These are phyloP conservation scores for Polysphondylium violaceum DNA, from an alignment of 78 protist species.

Conservation along the genomic window DNA sequence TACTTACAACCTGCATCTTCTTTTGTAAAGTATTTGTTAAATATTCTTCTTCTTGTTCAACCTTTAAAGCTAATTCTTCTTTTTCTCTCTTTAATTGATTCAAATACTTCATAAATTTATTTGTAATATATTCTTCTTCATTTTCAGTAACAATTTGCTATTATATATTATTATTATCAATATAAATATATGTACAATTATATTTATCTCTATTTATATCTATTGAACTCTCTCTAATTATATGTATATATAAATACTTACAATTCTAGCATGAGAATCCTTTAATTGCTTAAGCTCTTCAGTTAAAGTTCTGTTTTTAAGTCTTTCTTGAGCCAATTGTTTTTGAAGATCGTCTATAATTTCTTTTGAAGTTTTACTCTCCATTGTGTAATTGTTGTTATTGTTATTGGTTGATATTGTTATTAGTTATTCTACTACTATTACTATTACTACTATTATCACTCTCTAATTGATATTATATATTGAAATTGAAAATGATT, in stretches of 20 bases:
- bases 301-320: conserved; percentile 26
- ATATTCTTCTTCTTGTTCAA: conserved; percentile 87
- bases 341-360: conserved; percentile 58
- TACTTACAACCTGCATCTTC: conserved; percentile 73
- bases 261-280: conserved; percentile 60
- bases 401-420: background rate
- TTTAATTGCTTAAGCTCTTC: conserved; percentile 57
- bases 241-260: background rate
- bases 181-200: background rate
- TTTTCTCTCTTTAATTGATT: conserved; percentile 79
- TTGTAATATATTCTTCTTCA: conserved; percentile 89
- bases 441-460: background rate
- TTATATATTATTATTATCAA: background rate
- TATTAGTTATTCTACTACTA: background rate
- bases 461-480: background rate
- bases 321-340: conserved; percentile 34
- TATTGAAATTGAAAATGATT: too few relatives aligned
- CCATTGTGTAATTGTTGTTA: conserved; percentile 16
- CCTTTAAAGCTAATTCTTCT: conserved; percentile 82
- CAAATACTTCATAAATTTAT: conserved; percentile 84
- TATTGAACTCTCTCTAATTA: too few relatives aligned
- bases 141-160: conserved; percentile 83
- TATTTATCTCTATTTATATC: too few relatives aligned
- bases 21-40: conserved; percentile 82
- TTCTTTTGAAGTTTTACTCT: conserved; percentile 36